Percentiles rank a stretch among this genome's conserved stretches.
Conservation (phyloP, 495 filamentous ascomycete species). For the Ramalina intermedia region DNA sequence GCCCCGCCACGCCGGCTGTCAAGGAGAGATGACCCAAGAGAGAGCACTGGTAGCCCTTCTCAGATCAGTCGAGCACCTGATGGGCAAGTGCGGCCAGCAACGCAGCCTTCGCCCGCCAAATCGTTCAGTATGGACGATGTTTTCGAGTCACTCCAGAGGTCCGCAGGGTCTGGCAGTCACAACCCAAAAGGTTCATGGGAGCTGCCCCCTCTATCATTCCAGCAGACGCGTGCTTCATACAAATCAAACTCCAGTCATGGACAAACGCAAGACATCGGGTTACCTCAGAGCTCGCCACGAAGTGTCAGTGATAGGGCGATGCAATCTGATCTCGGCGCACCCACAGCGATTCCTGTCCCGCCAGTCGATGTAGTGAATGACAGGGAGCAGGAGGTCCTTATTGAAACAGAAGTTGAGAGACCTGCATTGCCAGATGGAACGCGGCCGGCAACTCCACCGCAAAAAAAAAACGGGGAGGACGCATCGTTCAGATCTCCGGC, state of each 20-base stretch:
- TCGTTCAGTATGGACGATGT: conserved; percentile 17
- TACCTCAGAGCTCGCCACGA: conserved; percentile 5
- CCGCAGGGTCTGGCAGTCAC: conserved; percentile 25
- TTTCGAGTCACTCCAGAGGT: conserved; percentile 17
- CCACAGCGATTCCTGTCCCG: conserved; percentile 21
- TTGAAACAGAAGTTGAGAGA: conserved; percentile 27
- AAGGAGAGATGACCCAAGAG: background rate
- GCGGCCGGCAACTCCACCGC: conserved; percentile 23
- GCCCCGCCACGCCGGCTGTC: background rate
- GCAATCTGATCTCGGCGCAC: conserved; percentile 1
- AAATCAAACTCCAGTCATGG: conserved; percentile 8
- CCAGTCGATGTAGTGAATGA: conserved; percentile 28
- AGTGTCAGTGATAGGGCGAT: conserved; percentile 7
- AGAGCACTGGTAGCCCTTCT: background rate
- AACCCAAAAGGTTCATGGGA: conserved; percentile 39
- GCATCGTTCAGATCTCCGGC: conserved; percentile 23
- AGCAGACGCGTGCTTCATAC: conserved; percentile 6
- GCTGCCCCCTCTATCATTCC: conserved; percentile 30
- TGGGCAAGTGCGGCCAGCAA: conserved; percentile 13
- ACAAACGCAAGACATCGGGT: background rate
- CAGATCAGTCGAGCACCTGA: conserved; percentile 17
- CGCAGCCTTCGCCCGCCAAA: conserved; percentile 15
- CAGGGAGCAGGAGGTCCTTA: conserved; percentile 34
- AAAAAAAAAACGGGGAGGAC: conserved; percentile 24
- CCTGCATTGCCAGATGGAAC: conserved; percentile 21